These are phyloP conservation scores for Tuber brumale DNA, from an alignment of 495 filamentous ascomycete species.

Conservation along the genomic window DNA sequence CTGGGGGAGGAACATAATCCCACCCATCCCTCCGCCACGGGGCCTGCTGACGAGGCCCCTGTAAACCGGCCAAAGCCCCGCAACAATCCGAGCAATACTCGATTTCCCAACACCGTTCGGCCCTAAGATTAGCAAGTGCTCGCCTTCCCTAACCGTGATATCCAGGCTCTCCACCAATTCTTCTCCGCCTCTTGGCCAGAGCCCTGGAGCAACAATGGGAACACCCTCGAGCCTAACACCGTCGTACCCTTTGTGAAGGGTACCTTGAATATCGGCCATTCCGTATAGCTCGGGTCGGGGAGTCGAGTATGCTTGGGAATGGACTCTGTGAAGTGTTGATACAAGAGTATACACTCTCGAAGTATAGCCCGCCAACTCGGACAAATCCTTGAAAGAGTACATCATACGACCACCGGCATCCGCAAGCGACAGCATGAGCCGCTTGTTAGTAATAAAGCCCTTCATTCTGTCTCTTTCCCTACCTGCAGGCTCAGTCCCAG, in stretches of 20 bases:
- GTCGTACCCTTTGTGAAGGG: slow-evolving; percentile 85
- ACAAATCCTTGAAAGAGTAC: slow-evolving; percentile 98
- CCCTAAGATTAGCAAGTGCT: slow-evolving; percentile 90
- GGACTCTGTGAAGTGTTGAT: slow-evolving; percentile 85
- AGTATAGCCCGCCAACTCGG: slow-evolving; percentile 90
- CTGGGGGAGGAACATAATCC: slow-evolving; percentile 97
- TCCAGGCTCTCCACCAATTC: slow-evolving; percentile 83
- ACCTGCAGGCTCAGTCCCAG: slow-evolving; percentile 43
- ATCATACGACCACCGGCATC: slow-evolving; percentile 97
- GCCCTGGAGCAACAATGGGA: slow-evolving; percentile 77
- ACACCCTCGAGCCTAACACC: slow-evolving; percentile 91
- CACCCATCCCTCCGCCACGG: slow-evolving; percentile 69
- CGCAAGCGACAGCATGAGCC: slow-evolving; percentile 93
- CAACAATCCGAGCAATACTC: slow-evolving; percentile 79
- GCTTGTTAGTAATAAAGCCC: slow-evolving; percentile 99
- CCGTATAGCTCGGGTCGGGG: slow-evolving; percentile 74
- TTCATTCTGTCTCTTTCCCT: slow-evolving; percentile 85
- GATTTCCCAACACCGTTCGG: slow-evolving; percentile 93
- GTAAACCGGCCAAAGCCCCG: slow-evolving; percentile 94
- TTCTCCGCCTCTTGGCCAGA: slow-evolving; percentile 81
- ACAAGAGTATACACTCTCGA: slow-evolving; percentile 93
- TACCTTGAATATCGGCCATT: slow-evolving; percentile 83
- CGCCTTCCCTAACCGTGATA: slow-evolving; percentile 77
- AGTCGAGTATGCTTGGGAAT: slow-evolving; percentile 77
- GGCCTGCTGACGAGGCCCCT: slow-evolving; percentile 83